Evolutionary conservation across 2,329 filamentous ascomycete species (phyloP).

Genomic region (Aspergillus calidoustus): DNA sequence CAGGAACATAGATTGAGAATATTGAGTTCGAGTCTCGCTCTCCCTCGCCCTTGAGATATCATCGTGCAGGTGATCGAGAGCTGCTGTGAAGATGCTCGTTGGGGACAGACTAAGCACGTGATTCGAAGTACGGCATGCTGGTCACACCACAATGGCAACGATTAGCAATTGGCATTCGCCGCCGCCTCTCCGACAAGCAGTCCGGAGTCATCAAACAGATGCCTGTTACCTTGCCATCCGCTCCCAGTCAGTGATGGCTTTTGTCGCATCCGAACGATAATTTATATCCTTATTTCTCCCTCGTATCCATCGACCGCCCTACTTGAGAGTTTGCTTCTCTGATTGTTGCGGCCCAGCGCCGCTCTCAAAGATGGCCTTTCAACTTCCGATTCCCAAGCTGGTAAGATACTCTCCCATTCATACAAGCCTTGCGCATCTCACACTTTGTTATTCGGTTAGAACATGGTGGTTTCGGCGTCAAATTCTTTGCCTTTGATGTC

Average conservation of each 20-base stretch:
- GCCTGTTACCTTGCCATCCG: constrained; percentile 24
- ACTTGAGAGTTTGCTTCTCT: constrained; percentile 21
- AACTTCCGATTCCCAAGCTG: constrained; percentile 52
- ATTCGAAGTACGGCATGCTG: constrained; percentile 24
- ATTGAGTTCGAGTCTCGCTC: too few relatives aligned
- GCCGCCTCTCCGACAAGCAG: constrained; percentile 24
- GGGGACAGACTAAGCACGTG: constrained; percentile 27
- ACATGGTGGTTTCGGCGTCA: constrained; percentile 47
- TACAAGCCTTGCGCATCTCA: constrained; percentile 19
- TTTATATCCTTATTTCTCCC: constrained; percentile 10
- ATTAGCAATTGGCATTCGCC: constrained; percentile 35
- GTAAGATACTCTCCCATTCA: constrained; percentile 38
- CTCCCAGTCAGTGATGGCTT: constrained; percentile 32
- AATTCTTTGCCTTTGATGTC: constrained; percentile 52
- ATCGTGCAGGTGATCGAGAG: background rate
- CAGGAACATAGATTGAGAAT: background rate
- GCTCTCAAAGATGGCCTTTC: constrained; percentile 55
- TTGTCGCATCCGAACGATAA: constrained; percentile 21
- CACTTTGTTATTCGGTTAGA: constrained; percentile 40
- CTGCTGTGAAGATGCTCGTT: background rate
- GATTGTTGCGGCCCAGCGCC: constrained; percentile 43
- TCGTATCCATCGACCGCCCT: background rate
- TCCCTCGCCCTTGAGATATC: background rate
- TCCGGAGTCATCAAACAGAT: constrained; percentile 11
- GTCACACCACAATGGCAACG: constrained; percentile 32